phyloP scores from a whole-genome alignment of 352 stramenopile genomes.

The Phytophthora hibernalis region DNA sequence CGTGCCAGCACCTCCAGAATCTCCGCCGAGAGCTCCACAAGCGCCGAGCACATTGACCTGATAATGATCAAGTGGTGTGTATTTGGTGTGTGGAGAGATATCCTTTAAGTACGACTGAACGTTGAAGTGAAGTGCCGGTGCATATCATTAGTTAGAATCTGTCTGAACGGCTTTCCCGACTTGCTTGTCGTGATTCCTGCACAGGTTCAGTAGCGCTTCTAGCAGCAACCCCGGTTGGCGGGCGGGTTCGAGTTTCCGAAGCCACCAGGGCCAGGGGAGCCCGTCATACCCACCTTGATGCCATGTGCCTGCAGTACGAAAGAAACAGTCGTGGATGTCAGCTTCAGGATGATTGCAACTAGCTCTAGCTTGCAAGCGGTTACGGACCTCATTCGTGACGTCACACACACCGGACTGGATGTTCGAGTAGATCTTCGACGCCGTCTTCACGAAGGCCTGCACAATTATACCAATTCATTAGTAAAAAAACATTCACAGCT shows the following conservation, averaged over 20 bases:
- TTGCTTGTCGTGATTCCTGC: background rate
- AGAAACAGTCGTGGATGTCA: background rate
- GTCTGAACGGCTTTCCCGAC: slow-evolving; percentile 19
- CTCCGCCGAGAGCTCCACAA: slow-evolving; percentile 49
- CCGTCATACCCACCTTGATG: slow-evolving; percentile 91
- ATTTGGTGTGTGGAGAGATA: slow-evolving; percentile 13
- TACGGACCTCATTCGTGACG: slow-evolving; percentile 92
- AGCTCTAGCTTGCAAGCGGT: background rate
- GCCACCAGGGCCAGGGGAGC: slow-evolving; percentile 73
- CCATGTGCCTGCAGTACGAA: slow-evolving; percentile 68
- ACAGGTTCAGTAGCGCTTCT: slow-evolving; percentile 35
- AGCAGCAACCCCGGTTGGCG: slow-evolving; percentile 82
- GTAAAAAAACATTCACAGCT: background rate
- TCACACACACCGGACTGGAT: slow-evolving; percentile 95
- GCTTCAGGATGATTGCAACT: background rate
- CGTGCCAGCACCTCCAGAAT: slow-evolving; percentile 43
- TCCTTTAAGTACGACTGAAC: background rate
- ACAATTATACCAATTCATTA: slow-evolving; percentile 3
- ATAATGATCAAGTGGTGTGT: slow-evolving; percentile 1
- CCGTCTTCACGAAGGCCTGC: slow-evolving; percentile 95
- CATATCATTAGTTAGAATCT: slow-evolving; percentile 21
- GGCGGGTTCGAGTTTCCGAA: slow-evolving; percentile 83
- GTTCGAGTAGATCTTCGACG: slow-evolving; percentile 96
- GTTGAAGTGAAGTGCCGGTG: background rate
- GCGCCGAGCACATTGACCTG: slow-evolving; percentile 8